phyloP scores from a whole-genome alignment of 169 alveolate species.

The Ichthyophthirius multifiliis region DNA sequence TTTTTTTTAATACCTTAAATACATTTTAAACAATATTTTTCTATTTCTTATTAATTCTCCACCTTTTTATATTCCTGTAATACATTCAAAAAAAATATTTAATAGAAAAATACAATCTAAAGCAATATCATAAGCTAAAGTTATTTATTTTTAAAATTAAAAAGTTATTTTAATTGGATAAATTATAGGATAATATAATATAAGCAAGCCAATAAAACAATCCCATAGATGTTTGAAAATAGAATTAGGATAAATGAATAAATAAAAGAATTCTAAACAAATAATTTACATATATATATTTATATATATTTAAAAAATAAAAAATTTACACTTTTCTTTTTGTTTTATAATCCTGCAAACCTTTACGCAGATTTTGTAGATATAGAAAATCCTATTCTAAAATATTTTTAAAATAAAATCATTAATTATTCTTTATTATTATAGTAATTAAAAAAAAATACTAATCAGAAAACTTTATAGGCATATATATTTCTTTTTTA shows the following conservation, averaged over 20 bases:
- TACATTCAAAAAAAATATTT: not conserved
- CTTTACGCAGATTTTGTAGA: not conserved
- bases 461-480: not conserved
- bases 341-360: not conserved
- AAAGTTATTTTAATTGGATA: not conserved
- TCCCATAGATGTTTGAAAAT: not conserved
- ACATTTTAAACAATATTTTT: not conserved
- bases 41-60: slow-evolving; percentile 3
- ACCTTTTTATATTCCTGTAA: not conserved
- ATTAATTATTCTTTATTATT: not conserved
- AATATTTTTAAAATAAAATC: not conserved
- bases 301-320: not conserved
- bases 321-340: not conserved
- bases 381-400: not conserved
- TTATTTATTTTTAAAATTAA: not conserved
- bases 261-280: not conserved
- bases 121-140: not conserved
- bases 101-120: not conserved
- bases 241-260: not conserved
- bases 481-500: not conserved
- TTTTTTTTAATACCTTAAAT: not conserved
- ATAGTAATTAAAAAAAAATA: not conserved
- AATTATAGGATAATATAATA: not conserved
- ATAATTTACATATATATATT: not conserved
- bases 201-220: not conserved